These are phyloP conservation scores for Fusarium stilboides DNA, from an alignment of 2,329 filamentous ascomycete genomes.

Conservation along the genomic window DNA sequence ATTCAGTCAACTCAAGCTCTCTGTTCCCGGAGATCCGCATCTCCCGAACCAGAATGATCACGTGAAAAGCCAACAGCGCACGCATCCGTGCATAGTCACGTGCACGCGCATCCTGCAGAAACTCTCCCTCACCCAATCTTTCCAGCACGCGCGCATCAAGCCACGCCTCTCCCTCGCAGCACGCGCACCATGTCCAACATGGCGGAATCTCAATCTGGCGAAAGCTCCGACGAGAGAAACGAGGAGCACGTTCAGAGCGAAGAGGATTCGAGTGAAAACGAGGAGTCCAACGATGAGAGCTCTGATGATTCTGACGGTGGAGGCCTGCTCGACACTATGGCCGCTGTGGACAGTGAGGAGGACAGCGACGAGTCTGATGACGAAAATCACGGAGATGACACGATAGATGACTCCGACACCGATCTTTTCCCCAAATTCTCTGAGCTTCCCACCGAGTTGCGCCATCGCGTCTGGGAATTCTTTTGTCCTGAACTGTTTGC, in stretches of 20 bases:
- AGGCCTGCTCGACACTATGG: slow-evolving; percentile 47
- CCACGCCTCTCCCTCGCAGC: neutral
- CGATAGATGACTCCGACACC: neutral
- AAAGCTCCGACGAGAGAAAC: slow-evolving; percentile 4
- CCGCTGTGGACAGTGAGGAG: slow-evolving; percentile 43
- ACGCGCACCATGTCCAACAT: slow-evolving; percentile 19
- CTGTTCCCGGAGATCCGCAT: neutral
- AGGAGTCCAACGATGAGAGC: slow-evolving; percentile 30
- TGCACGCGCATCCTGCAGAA: slow-evolving; percentile 6
- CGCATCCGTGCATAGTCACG: neutral
- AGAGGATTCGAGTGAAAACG: neutral
- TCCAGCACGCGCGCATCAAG: slow-evolving; percentile 21
- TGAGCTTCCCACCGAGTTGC: slow-evolving; percentile 52
- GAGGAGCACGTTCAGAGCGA: neutral
- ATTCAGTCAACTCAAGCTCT: neutral
- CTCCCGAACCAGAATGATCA: slow-evolving; percentile 1
- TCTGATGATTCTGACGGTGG: slow-evolving; percentile 44
- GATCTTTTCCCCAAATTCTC: slow-evolving; percentile 49
- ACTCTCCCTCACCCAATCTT: slow-evolving; percentile 15
- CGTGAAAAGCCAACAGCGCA: slow-evolving; percentile 1
- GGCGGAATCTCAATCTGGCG: slow-evolving; percentile 26
- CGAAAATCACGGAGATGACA: neutral
- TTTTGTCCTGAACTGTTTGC: slow-evolving; percentile 53
- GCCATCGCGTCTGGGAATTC: slow-evolving; percentile 52
- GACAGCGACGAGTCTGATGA: slow-evolving; percentile 35